phyloP scores from a whole-genome alignment of 805 yeast species.

The Sugiyamaella valdiviana region DNA sequence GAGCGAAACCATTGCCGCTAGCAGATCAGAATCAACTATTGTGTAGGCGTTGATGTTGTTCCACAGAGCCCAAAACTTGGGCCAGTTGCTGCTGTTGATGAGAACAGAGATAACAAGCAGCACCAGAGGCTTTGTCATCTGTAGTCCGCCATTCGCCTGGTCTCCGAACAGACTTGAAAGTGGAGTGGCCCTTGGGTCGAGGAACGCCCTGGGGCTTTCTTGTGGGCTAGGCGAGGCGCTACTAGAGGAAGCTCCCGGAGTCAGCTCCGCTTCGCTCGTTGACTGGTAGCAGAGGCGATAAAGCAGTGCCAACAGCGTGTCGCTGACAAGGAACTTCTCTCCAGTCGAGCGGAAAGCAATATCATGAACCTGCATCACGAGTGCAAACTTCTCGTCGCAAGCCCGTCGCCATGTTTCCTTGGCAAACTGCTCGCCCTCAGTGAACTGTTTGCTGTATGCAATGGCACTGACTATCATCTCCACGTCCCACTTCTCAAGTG shows the following conservation, averaged over 20 bases:
- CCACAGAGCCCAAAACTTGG: slow-evolving; percentile 30
- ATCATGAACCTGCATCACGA: slow-evolving; percentile 21
- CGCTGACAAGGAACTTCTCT: slow-evolving; percentile 17
- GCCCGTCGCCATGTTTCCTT: slow-evolving; percentile 19
- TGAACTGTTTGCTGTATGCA: slow-evolving; percentile 27
- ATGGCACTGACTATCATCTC: slow-evolving; percentile 24
- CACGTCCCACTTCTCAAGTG: slow-evolving; percentile 26
- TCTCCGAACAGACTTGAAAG: slow-evolving; percentile 14
- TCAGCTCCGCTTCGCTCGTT: slow-evolving; percentile 10
- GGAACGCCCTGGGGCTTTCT: slow-evolving; percentile 16
- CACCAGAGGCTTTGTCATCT: slow-evolving; percentile 11
- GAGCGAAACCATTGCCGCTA: slow-evolving; percentile 24
- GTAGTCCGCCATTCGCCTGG: slow-evolving; percentile 1
- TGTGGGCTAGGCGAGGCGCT: slow-evolving; percentile 18
- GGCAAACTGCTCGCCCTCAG: slow-evolving; percentile 7
- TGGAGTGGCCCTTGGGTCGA: slow-evolving; percentile 14
- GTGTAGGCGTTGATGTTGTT: slow-evolving; percentile 16
- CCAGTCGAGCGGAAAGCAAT: slow-evolving; percentile 23
- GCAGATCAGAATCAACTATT: slow-evolving; percentile 17
- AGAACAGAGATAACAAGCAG: slow-evolving; percentile 26
- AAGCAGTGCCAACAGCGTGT: slow-evolving; percentile 21
- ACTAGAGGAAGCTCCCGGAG: slow-evolving; percentile 20
- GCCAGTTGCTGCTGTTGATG: slow-evolving; percentile 24
- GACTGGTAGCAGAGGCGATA: slow-evolving; percentile 25
- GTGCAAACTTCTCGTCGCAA: slow-evolving; percentile 23